Evolutionary conservation across 2,329 filamentous ascomycete genomes (phyloP).

Genomic region (Paramyrothecium roridum): DNA sequence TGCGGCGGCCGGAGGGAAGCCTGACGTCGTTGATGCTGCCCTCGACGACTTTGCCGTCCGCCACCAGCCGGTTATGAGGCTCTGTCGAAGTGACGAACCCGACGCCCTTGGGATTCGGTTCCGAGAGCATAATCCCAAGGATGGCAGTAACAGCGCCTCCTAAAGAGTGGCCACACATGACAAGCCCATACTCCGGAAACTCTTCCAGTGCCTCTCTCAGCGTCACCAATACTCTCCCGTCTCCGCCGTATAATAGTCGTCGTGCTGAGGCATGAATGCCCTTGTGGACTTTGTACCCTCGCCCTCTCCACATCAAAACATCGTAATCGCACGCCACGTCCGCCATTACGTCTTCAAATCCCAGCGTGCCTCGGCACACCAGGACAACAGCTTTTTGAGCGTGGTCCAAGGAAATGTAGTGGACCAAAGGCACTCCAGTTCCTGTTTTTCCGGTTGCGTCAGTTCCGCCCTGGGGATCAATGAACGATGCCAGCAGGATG

Average conservation of each 20-base stretch:
- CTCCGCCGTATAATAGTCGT: constrained; percentile 63
- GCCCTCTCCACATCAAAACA: constrained; percentile 60
- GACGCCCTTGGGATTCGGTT: constrained; percentile 51
- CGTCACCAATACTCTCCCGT: constrained; percentile 63
- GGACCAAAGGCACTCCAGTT: constrained; percentile 66
- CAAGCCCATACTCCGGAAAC: constrained; percentile 66
- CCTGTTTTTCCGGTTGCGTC: constrained; percentile 63
- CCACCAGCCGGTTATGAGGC: constrained; percentile 39
- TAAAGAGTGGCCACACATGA: constrained; percentile 67
- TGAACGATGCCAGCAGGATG: constrained; percentile 66
- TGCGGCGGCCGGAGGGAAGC: constrained; percentile 65
- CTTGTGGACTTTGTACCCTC: constrained; percentile 68
- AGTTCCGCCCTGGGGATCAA: constrained; percentile 65
- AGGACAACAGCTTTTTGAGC: constrained; percentile 69
- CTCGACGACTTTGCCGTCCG: constrained; percentile 21
- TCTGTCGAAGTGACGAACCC: constrained; percentile 61
- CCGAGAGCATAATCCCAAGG: constrained; percentile 67
- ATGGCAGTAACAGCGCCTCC: constrained; percentile 69
- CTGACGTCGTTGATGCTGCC: constrained; percentile 34
- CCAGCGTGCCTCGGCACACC: constrained; percentile 69
- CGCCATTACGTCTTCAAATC: constrained; percentile 70
- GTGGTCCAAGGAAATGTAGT: constrained; percentile 71
- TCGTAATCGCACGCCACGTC: constrained; percentile 76
- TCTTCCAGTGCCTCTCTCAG: constrained; percentile 63
- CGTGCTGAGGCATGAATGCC: constrained; percentile 70